Evolutionary conservation across 495 filamentous ascomycete species (phyloP).

Genomic region (Corynascus novoguineensis): DNA sequence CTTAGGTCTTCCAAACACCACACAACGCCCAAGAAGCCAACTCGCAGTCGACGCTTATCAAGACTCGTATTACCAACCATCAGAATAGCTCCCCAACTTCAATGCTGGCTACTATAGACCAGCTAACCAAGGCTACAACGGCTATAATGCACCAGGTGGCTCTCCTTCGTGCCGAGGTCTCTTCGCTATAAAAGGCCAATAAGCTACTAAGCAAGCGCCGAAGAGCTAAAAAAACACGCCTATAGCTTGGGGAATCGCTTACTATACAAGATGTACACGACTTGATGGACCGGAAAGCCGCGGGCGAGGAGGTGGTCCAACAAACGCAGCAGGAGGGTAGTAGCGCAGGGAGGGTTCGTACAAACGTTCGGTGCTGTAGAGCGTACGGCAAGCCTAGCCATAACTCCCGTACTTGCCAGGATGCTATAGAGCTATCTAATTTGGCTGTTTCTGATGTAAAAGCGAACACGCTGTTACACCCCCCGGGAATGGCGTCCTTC

Average conservation of each 20-base stretch:
- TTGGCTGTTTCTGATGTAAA: background rate
- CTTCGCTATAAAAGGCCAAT: background rate
- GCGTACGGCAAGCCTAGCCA: constrained; percentile 10
- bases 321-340: constrained; percentile 7
- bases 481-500: background rate
- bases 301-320: constrained; percentile 5
- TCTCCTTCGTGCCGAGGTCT: background rate
- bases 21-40: background rate
- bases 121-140: constrained; percentile 4
- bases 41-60: too few species aligned
- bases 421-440: background rate
- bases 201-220: constrained; percentile 2
- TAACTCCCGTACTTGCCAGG: constrained; percentile 11
- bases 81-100: constrained; percentile 4
- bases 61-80: too few species aligned
- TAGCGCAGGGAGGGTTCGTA: constrained; percentile 9
- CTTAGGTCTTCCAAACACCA: background rate
- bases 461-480: background rate
- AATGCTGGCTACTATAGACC: constrained; percentile 6
- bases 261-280: constrained; percentile 12
- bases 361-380: too few species aligned
- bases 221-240: constrained; percentile 11
- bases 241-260: constrained; percentile 14
- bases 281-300: background rate
- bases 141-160: constrained; percentile 9